phyloP scores from a whole-genome alignment of 148 eudicot genomes.

The Rhododendron simsii region DNA sequence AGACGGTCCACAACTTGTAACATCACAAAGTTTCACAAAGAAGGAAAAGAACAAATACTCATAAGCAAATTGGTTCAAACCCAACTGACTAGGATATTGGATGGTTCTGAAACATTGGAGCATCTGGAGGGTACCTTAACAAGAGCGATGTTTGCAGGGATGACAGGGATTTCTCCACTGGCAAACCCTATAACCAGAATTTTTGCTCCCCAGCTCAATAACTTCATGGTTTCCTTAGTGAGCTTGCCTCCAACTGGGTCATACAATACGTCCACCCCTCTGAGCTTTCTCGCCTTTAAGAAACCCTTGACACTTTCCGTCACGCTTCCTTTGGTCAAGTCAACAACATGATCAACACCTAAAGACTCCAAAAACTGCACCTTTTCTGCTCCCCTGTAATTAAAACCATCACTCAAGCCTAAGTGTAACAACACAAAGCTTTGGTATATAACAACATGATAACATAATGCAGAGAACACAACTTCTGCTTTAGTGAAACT shows the following conservation, averaged over 20 bases:
- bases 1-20: not conserved
- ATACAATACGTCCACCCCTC: slow-evolving; percentile 91
- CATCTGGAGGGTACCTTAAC: slow-evolving; percentile 58
- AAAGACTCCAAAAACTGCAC: slow-evolving; percentile 66
- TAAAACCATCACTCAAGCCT: slow-evolving; percentile 9
- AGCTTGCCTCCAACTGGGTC: slow-evolving; percentile 99
- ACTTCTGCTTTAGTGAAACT: not conserved
- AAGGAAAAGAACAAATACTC: not conserved
- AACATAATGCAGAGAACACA: not conserved
- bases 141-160: slow-evolving; percentile 89
- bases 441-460: not conserved
- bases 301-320: slow-evolving; percentile 78
- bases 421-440: not conserved
- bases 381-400: slow-evolving; percentile 83
- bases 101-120: not conserved
- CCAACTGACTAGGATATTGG: not conserved
- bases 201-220: slow-evolving; percentile 93
- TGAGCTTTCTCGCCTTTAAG: slow-evolving; percentile 68
- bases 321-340: slow-evolving; percentile 52
- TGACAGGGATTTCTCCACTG: slow-evolving; percentile 91
- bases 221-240: slow-evolving; percentile 70
- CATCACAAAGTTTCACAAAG: not conserved
- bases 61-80: not conserved
- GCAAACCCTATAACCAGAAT: slow-evolving; percentile 94
- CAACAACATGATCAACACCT: slow-evolving; percentile 92